Evolutionary conservation across 2,329 filamentous ascomycete species (phyloP).

Genomic region (Neofusicoccum umdonicola): DNA sequence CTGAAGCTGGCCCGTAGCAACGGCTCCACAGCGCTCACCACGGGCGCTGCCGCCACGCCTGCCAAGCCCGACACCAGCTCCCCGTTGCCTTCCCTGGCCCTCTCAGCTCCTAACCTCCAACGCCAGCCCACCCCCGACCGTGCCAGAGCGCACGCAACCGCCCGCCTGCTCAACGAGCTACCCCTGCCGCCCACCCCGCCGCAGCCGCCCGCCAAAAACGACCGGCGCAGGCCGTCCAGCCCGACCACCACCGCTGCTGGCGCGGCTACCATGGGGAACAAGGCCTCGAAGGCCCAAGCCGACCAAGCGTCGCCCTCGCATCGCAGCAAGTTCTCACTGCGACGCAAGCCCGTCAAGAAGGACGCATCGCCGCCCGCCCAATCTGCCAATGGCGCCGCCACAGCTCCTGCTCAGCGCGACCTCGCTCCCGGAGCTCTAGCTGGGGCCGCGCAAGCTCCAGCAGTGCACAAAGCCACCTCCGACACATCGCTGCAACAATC

Average conservation of each 20-base stretch:
- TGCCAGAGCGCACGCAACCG: not conserved
- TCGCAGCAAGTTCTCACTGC: constrained; percentile 6
- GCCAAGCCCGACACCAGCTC: constrained; percentile 23
- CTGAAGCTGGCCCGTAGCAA: constrained; percentile 35
- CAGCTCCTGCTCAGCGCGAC: not conserved
- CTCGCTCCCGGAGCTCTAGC: constrained; percentile 4
- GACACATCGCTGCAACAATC: not conserved
- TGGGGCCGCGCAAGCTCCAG: not conserved
- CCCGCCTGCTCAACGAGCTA: constrained; percentile 23
- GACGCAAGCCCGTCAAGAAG: constrained; percentile 17
- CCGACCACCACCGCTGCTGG: not conserved
- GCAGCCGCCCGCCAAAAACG: constrained; percentile 32
- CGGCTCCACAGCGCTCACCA: constrained; percentile 33
- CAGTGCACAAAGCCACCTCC: constrained; percentile 1
- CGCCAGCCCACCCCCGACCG: constrained; percentile 12
- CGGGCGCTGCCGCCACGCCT: constrained; percentile 28
- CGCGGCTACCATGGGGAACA: constrained; percentile 23
- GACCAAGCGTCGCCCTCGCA: not conserved
- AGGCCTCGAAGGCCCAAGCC: constrained; percentile 24
- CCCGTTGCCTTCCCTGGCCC: constrained; percentile 15
- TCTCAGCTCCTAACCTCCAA: constrained; percentile 18
- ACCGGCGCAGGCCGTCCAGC: not conserved
- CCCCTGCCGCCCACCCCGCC: constrained; percentile 29
- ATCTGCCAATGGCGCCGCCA: not conserved
- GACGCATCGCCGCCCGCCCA: not conserved